Base-by-base conservation (phyloP, 345 rosid species). In the Diplotaxis tenuifolia region DNA sequence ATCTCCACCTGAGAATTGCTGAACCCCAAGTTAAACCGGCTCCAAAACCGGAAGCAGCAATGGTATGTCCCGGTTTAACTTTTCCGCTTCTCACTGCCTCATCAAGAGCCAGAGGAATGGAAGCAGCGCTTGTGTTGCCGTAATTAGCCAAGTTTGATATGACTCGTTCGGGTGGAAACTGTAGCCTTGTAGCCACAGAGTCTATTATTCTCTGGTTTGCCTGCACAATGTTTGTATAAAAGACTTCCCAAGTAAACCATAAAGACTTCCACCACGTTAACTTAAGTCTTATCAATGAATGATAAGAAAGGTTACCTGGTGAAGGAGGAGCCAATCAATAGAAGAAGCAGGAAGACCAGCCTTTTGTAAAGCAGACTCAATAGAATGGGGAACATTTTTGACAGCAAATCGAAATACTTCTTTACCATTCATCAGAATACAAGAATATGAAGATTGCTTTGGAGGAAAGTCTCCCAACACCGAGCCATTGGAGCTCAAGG, bases 1-100 rank as follows among this genome's bases (percentile, higher is more conserved):
- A 90, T 29, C 89, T 90, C 96, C 99, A 95, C 81, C 96, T 77
- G 57, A 92, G 1, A 45, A 95, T 83, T 19, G 93, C 96, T 52
- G 99, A 90, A 52, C 91, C 99, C 99, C 97, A 88, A 38, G 96
- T 95, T 72, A 95, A 85, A 65, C 98, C 99, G 2, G 96, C 99
- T 45, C 99, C 98, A 34, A 90, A 95, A 57, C 98, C 97, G 12
- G 98, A 91, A 25, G 96, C 29, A 0, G 94, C 96, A 15, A 92
- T 87, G 9, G 80, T 82, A 58, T 95, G 88, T 20, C 99, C 92
- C 9, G 86, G 45, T 82, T 87, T 87, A 79, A 95, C 96, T 81
- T 87, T 90, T 11, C 97, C 98, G 5, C 91, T 79, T 74, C 96
- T 83, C 22, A 92, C 98, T 4, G 93, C 91, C 74, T 95, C 97